These are phyloP conservation scores for Trametes sanguinea DNA, from an alignment of 768 basidiomycete species.

Conservation along the genomic window DNA sequence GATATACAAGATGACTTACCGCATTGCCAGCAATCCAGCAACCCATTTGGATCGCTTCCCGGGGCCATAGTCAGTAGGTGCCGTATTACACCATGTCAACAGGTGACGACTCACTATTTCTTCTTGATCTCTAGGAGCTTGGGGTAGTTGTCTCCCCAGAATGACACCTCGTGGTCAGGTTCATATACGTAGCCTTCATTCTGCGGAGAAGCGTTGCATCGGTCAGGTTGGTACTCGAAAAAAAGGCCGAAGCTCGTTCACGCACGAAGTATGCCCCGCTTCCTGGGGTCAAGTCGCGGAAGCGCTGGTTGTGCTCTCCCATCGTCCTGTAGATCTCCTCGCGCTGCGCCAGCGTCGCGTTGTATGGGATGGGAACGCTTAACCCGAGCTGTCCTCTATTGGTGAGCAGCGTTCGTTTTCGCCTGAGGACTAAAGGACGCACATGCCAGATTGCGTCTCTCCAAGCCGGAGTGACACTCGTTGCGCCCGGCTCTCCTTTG, in stretches of 20 bases:
- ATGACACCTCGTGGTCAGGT: slow-evolving; percentile 33
- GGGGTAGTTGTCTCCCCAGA: slow-evolving; percentile 40
- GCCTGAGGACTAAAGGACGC: background rate
- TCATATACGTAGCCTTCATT: slow-evolving; percentile 42
- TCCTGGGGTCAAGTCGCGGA: slow-evolving; percentile 30
- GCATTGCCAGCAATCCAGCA: slow-evolving; percentile 12
- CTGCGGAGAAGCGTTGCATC: slow-evolving; percentile 8
- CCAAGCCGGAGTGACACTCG: slow-evolving; percentile 34
- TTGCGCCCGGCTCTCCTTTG: slow-evolving; percentile 21
- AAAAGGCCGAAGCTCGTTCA: background rate
- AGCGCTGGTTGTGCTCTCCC: slow-evolving; percentile 19
- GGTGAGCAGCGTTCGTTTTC: too few relatives aligned
- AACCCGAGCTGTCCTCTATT: too few relatives aligned
- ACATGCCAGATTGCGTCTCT: slow-evolving; percentile 31
- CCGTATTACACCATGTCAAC: too few relatives aligned
- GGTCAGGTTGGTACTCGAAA: too few relatives aligned
- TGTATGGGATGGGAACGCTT: background rate
- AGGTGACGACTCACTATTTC: slow-evolving; percentile 36
- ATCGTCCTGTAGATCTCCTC: slow-evolving; percentile 7
- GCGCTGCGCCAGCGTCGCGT: background rate
- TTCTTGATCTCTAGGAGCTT: slow-evolving; percentile 33
- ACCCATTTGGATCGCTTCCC: background rate
- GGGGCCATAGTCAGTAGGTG: background rate
- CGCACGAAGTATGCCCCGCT: slow-evolving; percentile 38
- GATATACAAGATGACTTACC: background rate